These are phyloP conservation scores for Xylaria venustula DNA, from an alignment of 495 filamentous ascomycete genomes.

Conservation along the genomic window DNA sequence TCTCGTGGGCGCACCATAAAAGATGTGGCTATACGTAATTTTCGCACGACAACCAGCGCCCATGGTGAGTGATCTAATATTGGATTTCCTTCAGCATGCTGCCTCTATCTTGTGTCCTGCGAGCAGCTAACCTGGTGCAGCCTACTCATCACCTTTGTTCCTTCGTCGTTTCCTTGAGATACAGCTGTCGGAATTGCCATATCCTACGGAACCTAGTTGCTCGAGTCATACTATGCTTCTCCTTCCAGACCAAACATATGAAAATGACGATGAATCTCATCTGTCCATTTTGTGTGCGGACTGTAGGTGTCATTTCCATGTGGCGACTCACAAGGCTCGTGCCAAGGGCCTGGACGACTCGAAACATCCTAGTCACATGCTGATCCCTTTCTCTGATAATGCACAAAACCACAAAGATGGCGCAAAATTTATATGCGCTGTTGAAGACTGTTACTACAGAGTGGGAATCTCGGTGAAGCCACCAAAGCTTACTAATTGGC, in stretches of 20 bases:
- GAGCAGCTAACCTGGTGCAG: conserved; percentile 10
- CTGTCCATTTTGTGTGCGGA: too few species aligned
- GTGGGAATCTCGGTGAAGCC: conserved; percentile 56
- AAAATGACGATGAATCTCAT: neutral
- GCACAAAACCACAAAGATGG: neutral
- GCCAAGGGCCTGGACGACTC: neutral
- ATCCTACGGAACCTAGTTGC: neutral
- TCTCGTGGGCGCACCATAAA: neutral
- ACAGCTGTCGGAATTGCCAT: conserved; percentile 11
- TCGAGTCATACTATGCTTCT: conserved; percentile 25
- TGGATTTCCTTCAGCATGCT: too few species aligned
- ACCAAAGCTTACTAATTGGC: conserved; percentile 28
- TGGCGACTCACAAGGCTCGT: conserved; percentile 8
- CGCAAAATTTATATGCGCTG: conserved; percentile 59
- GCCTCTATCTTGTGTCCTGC: neutral
- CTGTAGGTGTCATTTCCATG: too few species aligned
- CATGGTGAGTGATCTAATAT: conserved; percentile 2
- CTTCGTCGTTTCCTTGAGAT: conserved; percentile 22
- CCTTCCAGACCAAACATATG: conserved; percentile 19
- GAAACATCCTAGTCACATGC: conserved; percentile 27
- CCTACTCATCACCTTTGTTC: conserved; percentile 22
- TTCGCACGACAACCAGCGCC: neutral
- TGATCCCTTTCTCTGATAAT: conserved; percentile 7
- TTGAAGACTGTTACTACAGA: conserved; percentile 51
- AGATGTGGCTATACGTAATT: neutral